phyloP scores from a whole-genome alignment of 331 rosid species.

The Arachis monticola region DNA sequence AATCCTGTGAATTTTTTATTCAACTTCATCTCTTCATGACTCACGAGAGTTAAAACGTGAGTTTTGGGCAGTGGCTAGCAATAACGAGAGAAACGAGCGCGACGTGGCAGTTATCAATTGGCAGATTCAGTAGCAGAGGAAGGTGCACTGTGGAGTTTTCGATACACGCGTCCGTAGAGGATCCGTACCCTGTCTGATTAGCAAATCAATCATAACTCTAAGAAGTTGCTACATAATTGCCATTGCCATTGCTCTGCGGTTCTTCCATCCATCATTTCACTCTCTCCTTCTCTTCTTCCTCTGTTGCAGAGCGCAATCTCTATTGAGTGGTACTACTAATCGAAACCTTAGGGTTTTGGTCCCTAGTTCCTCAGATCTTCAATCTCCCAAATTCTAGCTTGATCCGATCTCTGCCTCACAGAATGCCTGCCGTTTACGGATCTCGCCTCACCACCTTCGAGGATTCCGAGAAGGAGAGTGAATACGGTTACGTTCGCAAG shows the following conservation, averaged over 20 bases:
- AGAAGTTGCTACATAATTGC: not conserved
- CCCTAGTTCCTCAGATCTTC: not conserved
- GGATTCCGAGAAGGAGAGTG: conserved; percentile 97
- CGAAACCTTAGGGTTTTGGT: conserved; percentile 30
- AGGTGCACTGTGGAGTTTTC: not conserved
- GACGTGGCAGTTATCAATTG: not conserved
- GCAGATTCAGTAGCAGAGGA: not conserved
- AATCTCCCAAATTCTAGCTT: not conserved
- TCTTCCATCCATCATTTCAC: not conserved
- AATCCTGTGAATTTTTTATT: not conserved
- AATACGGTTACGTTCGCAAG: conserved; percentile 98
- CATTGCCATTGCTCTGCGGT: not conserved
- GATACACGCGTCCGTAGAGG: not conserved
- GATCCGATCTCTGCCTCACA: conserved; percentile 23
- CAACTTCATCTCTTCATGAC: too few species aligned
- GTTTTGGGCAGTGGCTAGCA: not conserved
- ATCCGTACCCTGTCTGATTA: not conserved
- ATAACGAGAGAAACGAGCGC: not conserved
- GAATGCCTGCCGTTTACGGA: conserved; percentile 93
- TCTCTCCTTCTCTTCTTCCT: not conserved
- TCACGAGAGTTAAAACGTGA: not conserved
- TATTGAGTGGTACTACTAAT: conserved; percentile 1
- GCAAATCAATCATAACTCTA: not conserved
- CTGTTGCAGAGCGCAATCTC: not conserved
- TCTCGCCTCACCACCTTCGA: conserved; percentile 92